A percentile compares a stretch with the other conserved stretches of the same genome.
These are phyloP conservation scores for Trichophyton simii DNA, from an alignment of 2,329 filamentous ascomycete species.

Conservation along the genomic window DNA sequence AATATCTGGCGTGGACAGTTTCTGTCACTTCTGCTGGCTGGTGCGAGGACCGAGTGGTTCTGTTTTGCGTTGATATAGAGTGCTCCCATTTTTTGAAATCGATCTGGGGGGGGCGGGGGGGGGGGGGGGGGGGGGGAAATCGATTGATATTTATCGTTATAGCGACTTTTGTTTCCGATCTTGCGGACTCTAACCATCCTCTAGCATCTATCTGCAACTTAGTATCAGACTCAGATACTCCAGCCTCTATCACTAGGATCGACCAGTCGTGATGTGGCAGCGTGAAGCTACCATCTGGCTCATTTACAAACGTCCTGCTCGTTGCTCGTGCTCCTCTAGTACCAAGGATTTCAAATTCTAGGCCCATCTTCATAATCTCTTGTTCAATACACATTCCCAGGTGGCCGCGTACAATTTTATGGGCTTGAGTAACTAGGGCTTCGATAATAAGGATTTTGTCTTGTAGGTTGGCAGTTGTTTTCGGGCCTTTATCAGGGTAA, in stretches of 20 bases:
- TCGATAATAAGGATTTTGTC: background rate
- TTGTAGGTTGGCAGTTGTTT: background rate
- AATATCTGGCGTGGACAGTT: background rate
- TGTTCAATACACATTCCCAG: background rate
- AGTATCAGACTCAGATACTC: background rate
- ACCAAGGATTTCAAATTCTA: background rate
- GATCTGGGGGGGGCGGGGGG: background rate
- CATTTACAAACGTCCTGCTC: background rate
- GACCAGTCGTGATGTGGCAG: background rate
- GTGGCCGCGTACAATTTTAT: background rate
- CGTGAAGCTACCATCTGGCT: background rate
- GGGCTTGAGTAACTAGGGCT: background rate
- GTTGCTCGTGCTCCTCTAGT: background rate
- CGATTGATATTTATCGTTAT: slow-evolving; percentile 2
- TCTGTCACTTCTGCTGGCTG: background rate
- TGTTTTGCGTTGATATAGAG: background rate
- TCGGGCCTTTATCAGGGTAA: background rate
- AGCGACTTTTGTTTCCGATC: background rate
- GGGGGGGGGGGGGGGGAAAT: background rate
- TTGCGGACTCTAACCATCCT: background rate
- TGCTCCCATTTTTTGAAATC: background rate
- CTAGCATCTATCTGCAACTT: slow-evolving; percentile 4
- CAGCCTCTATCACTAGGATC: background rate
- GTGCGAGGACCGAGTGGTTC: background rate
- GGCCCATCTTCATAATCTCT: background rate